A percentile compares a stretch with the other conserved stretches of the same genome.
phyloP scores from a whole-genome alignment of 2,329 filamentous ascomycete genomes.

The Xylaria sp. region DNA sequence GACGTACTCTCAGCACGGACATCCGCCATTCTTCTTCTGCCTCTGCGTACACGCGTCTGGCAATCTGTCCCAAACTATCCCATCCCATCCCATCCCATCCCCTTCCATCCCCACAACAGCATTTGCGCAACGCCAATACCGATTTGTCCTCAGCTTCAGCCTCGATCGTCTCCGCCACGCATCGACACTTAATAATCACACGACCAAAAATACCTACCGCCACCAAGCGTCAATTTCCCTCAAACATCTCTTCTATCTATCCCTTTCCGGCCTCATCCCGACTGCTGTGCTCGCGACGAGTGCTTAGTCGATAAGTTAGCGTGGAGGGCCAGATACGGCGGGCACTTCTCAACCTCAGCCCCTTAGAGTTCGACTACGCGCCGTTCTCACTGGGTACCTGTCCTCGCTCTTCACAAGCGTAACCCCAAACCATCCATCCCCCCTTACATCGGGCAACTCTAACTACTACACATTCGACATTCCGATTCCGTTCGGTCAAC shows the following conservation, averaged over 20 bases:
- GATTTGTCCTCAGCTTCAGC: conserved; percentile 22
- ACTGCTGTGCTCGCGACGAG: neutral
- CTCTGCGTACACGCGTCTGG: neutral
- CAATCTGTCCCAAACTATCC: neutral
- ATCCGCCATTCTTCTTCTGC: neutral
- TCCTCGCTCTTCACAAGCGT: conserved; percentile 8
- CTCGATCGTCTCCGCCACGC: conserved; percentile 13
- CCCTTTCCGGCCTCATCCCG: neutral
- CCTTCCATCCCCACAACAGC: conserved; percentile 21
- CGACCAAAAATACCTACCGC: neutral
- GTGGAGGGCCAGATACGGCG: neutral
- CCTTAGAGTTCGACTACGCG: neutral
- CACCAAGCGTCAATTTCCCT: neutral
- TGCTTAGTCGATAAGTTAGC: neutral
- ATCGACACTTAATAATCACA: conserved; percentile 6
- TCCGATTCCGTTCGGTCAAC: neutral
- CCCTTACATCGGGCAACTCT: conserved; percentile 15
- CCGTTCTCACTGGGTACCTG: neutral
- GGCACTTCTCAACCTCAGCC: conserved; percentile 9
- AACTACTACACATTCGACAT: conserved; percentile 1
- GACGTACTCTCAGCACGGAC: neutral
- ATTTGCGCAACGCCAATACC: conserved; percentile 23
- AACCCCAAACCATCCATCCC: conserved; percentile 5
- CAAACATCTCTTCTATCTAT: neutral
- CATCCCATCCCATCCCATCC: neutral